Base-by-base conservation (phyloP, 192 early-diverging fungal genomes). In the Gamsiella multidivaricata region DNA sequence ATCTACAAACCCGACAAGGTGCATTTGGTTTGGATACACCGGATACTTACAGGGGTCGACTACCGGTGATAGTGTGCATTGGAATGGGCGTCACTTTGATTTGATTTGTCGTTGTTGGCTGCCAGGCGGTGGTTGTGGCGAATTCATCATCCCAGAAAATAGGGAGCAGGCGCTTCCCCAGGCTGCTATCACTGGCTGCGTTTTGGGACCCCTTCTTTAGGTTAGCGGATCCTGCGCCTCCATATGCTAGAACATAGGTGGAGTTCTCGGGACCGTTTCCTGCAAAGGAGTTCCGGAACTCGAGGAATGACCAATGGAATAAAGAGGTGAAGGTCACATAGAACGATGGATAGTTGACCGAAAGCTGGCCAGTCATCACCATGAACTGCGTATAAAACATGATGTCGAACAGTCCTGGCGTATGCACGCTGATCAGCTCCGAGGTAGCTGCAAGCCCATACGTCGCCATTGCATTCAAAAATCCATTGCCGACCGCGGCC, bases 351-450 rank as follows among this genome's bases (percentile, higher is more conserved):
- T 86, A 86, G 49, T 80, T 69, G 56, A 86, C 18, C 34, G 75
- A 80, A 32, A 86, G 72, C 51, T 82, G 82, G 2, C 82, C 83
- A 1, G 72, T 74, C 43, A 75, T 68, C 15, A 86, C 69, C 51
- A 84, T 79, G 54, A 86, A 86, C 58, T 86, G 85, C 7, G 81
- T 59, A 34, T 86, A 86, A 54, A 70, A 81, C n/a, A 86, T 34
- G 11, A 86, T 50, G 69, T 86, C 85, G 46, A 86, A 86, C 49
- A 86, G 70, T 0, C 85, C 83, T 20, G 85, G 85, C 1, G 85
- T 82, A 43, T 86, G 83, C 3, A 86, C 68, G 18, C 62, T 68
- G 46, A 84, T 61, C 5, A 69, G 28, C 15, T 80, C 69, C 1
- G 63, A 61, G 0, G 69, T 71, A 34, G 58, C 15, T 11, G 61